A percentile compares a stretch with the other conserved stretches of the same genome.
These are phyloP conservation scores for Citrullus colocynthis DNA, from an alignment of 306 rosid species.

Conservation along the genomic window DNA sequence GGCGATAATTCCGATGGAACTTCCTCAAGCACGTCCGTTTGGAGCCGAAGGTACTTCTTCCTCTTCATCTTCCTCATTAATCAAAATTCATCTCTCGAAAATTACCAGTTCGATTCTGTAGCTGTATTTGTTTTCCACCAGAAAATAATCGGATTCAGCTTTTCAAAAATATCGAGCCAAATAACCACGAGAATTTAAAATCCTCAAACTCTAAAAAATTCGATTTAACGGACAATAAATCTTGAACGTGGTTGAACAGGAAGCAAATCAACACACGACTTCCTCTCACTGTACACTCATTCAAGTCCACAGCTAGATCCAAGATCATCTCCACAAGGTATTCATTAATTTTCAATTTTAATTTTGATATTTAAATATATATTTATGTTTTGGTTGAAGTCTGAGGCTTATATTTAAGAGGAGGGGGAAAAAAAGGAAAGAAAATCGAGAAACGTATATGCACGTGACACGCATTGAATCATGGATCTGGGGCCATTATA, in stretches of 20 bases:
- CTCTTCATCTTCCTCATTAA: background rate
- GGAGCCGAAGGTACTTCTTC: conserved; percentile 47
- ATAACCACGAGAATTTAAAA: background rate
- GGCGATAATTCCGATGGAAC: conserved; percentile 49
- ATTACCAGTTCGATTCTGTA: background rate
- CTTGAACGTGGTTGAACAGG: conserved; percentile 35
- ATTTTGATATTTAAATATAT: background rate
- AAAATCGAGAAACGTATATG: conserved; percentile 29
- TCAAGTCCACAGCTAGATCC: conserved; percentile 79
- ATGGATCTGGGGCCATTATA: conserved; percentile 36
- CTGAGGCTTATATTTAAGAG: background rate
- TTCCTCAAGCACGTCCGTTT: conserved; percentile 65
- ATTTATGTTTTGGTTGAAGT: background rate
- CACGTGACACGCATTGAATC: conserved; percentile 75
- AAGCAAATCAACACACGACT: conserved; percentile 82
- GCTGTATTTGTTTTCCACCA: background rate
- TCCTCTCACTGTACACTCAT: conserved; percentile 74
- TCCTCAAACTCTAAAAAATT: background rate
- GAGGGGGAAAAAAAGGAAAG: background rate
- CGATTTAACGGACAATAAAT: background rate
- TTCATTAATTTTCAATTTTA: background rate
- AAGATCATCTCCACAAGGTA: conserved; percentile 81
- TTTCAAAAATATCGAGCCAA: background rate
- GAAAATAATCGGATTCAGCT: background rate
- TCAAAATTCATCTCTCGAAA: background rate